Percentiles rank a stretch among this genome's conserved stretches.
Evolutionary conservation across 148 eudicot species (phyloP).

Genomic region (Cornus suecica): DNA sequence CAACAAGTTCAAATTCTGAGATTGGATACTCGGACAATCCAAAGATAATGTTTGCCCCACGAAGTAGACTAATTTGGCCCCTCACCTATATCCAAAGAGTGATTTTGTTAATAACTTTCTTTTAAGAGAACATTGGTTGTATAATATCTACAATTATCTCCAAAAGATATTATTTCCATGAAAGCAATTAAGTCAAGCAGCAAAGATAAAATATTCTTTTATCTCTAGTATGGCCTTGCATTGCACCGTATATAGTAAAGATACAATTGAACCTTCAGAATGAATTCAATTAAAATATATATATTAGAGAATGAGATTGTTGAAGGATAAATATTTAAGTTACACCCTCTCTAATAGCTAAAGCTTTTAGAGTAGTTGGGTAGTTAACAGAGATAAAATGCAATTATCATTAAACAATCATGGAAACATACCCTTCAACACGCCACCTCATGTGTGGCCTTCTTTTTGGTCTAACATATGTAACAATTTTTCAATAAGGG

Average conservation of each 20-base stretch:
- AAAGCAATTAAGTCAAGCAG: conserved; percentile 23
- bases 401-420: no score
- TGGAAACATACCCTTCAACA: no score
- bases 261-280: background rate
- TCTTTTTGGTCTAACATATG: no score
- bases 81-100: conserved; percentile 52
- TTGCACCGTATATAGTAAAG: no score
- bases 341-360: no score
- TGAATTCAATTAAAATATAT: background rate
- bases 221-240: background rate
- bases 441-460: no score
- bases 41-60: conserved; percentile 62
- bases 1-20: conserved; percentile 87
- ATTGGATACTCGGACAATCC: conserved; percentile 66
- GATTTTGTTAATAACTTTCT: background rate
- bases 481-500: no score
- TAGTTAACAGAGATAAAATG: background rate
- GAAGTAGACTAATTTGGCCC: conserved; percentile 73
- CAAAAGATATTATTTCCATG: background rate
- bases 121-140: background rate
- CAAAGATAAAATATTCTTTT: background rate
- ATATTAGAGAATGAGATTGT: background rate
- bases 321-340: no score
- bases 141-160: background rate
- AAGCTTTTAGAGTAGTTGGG: no score